phyloP scores from a whole-genome alignment of 2,329 filamentous ascomycete species.

The Penicillium thymicola region DNA sequence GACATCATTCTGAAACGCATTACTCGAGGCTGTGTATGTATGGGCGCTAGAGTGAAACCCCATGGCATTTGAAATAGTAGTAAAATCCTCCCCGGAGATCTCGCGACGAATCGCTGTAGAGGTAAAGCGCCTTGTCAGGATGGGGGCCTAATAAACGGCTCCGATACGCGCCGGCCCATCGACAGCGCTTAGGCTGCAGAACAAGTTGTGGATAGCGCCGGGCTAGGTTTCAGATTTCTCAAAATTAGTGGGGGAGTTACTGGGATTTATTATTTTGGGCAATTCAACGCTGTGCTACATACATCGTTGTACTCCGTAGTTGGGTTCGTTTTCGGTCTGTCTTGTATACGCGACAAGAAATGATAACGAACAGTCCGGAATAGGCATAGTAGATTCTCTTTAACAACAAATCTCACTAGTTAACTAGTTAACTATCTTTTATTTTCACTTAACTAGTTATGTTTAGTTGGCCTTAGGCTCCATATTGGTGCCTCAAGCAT shows the following conservation, averaged over 20 bases:
- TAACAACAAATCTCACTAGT: too few species aligned
- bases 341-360: too few species aligned
- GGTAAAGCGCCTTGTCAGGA: conserved; percentile 11
- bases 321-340: too few species aligned
- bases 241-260: neutral
- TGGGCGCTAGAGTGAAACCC: conserved; percentile 34
- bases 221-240: conserved; percentile 10
- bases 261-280: neutral
- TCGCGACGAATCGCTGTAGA: conserved; percentile 7
- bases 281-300: neutral
- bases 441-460: too few species aligned
- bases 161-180: conserved; percentile 21
- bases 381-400: too few species aligned
- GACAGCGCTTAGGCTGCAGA: conserved; percentile 20
- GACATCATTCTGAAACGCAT: conserved; percentile 24
- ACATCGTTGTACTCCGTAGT: neutral
- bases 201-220: neutral
- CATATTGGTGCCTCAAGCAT: too few species aligned
- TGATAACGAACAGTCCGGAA: too few species aligned
- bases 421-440: too few species aligned
- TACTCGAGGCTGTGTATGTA: conserved; percentile 14
- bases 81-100: neutral
- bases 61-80: conserved; percentile 10
- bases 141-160: conserved; percentile 11
- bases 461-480: too few species aligned